phyloP scores from a whole-genome alignment of 345 rosid genomes.

The Eucalyptus cloeziana region DNA sequence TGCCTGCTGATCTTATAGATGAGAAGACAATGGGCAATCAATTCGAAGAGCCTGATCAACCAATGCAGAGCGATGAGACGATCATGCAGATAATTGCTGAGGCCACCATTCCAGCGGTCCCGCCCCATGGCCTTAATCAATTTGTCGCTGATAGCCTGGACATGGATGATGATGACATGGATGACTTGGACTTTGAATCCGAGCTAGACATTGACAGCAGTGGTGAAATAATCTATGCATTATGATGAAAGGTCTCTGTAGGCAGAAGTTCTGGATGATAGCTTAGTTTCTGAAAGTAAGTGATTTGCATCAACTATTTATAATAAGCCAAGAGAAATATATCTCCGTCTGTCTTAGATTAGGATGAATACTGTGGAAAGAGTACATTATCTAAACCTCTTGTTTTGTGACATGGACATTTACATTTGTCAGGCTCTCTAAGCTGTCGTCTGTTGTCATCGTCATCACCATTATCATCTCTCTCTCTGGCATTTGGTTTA shows the following conservation, averaged over 20 bases:
- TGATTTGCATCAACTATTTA: neutral
- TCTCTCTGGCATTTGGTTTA: neutral
- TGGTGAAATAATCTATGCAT: conserved; percentile 80
- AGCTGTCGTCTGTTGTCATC: neutral
- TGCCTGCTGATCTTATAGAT: conserved; percentile 68
- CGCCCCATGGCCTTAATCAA: conserved; percentile 31
- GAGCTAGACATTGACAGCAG: conserved; percentile 92
- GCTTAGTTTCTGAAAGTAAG: neutral
- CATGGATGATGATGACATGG: conserved; percentile 85
- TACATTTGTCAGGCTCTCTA: neutral
- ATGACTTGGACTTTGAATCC: conserved; percentile 72
- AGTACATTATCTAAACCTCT: neutral
- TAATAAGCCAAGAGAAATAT: neutral
- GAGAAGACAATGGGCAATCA: conserved; percentile 41
- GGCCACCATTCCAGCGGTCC: conserved; percentile 76
- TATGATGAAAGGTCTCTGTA: conserved; percentile 7
- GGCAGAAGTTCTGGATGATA: neutral
- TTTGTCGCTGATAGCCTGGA: conserved; percentile 51
- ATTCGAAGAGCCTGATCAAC: conserved; percentile 77
- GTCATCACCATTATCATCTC: neutral
- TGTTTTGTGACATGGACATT: neutral
- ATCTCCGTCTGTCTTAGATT: neutral
- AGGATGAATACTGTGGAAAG: neutral
- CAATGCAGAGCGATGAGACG: conserved; percentile 67
- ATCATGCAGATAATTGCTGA: conserved; percentile 95